Evolutionary conservation across 2,329 filamentous ascomycete species (phyloP), one percentile per base, ranked within the genome.

Genomic region (Penicillium aurantiogriseum): DNA sequence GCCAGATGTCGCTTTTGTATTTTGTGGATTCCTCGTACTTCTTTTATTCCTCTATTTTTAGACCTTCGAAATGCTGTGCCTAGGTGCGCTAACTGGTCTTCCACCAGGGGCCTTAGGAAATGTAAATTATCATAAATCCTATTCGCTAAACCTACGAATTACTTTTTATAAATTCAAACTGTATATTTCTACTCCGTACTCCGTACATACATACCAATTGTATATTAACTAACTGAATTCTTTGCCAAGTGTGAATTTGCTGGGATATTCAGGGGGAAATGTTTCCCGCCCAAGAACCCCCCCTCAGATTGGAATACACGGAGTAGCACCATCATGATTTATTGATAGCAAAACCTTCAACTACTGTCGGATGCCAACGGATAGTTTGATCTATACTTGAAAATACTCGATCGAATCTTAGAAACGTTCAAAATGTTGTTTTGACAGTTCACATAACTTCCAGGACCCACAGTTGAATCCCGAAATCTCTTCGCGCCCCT

Each of bases 401-500:
- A 45, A 9, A 51, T 25, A 33, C 19, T 13, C 5, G 9, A 51
- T 31, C 27, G n/a, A 51, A 7, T 13, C 23, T 19, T 19, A n/a
- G 17, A 27, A 54, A 35, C 64, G 5, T 64, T 31, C 67, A 33
- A 25, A 19, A 25, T 23, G 42, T 21, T 47, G 33, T 53, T 47
- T 33, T 11, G 33, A 38, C 11, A 21, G 9, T 51, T 51, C 39
- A 42, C 48, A 53, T 39, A 53, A 33, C 54, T 51, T 42, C 54
- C 29, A 19, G 54, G 54, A 57, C 54, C 54, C 54, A 57, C 54
- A 51, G 19, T 47, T 35, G 33, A 40, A 19, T 21, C 21, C 54
- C 42, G 49, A 57, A 57, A 57, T 57, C 54, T 57, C 54, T 57
- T 57, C 54, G 46, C 39, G 31, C 54, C 54, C 54, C 54, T 57